Evolutionary conservation across 805 yeast species (phyloP), one percentile per base, ranked within the genome.

Genomic region (Candida gorgasii): DNA sequence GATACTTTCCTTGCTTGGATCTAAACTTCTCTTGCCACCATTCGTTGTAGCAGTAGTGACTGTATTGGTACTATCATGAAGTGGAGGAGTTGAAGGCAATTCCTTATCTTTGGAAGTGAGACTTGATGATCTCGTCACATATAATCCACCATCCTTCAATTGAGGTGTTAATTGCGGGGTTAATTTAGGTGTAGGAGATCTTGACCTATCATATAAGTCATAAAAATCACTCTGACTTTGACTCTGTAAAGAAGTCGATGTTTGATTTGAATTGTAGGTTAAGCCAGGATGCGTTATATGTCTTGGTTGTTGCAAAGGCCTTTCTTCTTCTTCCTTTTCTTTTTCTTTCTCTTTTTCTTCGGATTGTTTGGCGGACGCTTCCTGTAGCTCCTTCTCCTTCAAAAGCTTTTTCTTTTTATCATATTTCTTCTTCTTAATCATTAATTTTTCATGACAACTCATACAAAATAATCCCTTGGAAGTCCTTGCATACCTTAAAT

Each of bases 391-490:
- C 34, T 13, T 24, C 35, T 19, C 27, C 37, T 24, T 60, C 51
- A 57, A 38, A 42, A 58, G 62, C 41, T 63, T 62, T 54, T 65
- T 75, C 53, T 66, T 66, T 42, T 69, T 59, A 51, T 81, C 86
- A 51, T 82, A 79, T 49, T 78, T 74, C 52, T 80, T 82, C 66
- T 89, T 84, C 57, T 83, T 84, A 34, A 84, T 89, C 58, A 90
- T 65, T 46, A 92, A 67, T 51, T 81, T 78, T 57, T 88, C 90
- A 64, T 93, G 97, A 62, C 99, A 92, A 20, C 77, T 72, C 88
- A 90, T 88, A 64, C 99, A 92, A 58, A 89, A 90, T 34, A 92
- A 69, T 0, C 98, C 98, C 55, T 86, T 90, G 31, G 90, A 83
- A 0, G 97, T 92, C 57, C 96, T 76, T 12, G 97, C 97, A 61